Base-by-base conservation (phyloP, 495 filamentous ascomycete genomes). In the Rusavskia elegans region DNA sequence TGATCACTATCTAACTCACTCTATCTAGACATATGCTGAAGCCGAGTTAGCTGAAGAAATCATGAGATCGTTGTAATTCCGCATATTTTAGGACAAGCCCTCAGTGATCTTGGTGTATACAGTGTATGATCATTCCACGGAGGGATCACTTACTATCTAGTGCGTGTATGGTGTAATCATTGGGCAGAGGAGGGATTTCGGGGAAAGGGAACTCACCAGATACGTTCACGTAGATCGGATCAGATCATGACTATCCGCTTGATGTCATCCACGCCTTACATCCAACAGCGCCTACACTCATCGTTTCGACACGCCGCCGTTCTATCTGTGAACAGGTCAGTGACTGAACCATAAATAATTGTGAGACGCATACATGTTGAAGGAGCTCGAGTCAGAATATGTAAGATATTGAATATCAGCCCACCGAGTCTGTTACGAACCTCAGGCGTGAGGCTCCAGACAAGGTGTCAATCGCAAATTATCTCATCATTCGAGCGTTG, bases 381-480 rank as follows among this genome's bases (percentile, higher is more conserved):
- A 59, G 36, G 32, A 36, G 38, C 29, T 35, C 27, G 55, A 59
- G 63, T 94, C 87, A 94, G 87, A 84, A 92, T 90, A 90, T 92
- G 86, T 93, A 92, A 94, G 87, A 87, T 25, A 11, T 78, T 76
- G 72, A 83, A 79, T 92, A 83, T 95, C 88, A 92, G 73, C 59
- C 76, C 63, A 58, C 64, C 72, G 72, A 68, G 57, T 63, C 76
- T 81, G 81, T 84, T 82, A 80, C 70, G 78, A 84, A 72, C 73
- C 82, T 76, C 85, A 77, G 86, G 88, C 87, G 81, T 82, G 84
- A 77, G 83, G 68, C 71, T 85, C 87, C 81, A 81, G 76, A 68
- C 66, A 65, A 69, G 64, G 69, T 70, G 81, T 95, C 87, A 89
- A 88, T 88, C 88, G 88, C 88, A 95, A 95, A 95, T 95, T 95